Percentiles rank a stretch among this genome's conserved stretches.
Evolutionary conservation across 1,284 basidiomycete genomes (phyloP).

Genomic region (Bjerkandera adusta): DNA sequence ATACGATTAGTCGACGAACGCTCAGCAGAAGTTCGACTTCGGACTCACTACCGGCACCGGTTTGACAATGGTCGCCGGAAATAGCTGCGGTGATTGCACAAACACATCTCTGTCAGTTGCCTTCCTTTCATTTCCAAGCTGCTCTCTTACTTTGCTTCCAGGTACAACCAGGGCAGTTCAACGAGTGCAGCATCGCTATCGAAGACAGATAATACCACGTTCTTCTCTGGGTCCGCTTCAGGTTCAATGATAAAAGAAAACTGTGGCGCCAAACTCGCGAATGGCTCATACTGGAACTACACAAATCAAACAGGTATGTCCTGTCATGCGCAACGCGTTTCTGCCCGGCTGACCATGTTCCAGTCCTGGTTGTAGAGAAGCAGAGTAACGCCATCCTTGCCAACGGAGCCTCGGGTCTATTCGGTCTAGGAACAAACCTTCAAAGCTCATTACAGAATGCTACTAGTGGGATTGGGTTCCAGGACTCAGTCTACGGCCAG

Average conservation of each 20-base stretch:
- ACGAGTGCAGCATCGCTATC: slow-evolving; percentile 5
- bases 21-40: slow-evolving; percentile 8
- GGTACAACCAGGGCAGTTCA: slow-evolving; percentile 2
- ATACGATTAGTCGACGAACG: neutral
- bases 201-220: slow-evolving; percentile 1
- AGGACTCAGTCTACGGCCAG: slow-evolving; percentile 6
- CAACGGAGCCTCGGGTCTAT: slow-evolving; percentile 7
- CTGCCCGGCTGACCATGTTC: neutral
- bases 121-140: neutral
- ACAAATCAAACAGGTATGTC: slow-evolving; percentile 8
- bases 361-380: slow-evolving; percentile 4
- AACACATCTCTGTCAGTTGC: slow-evolving; percentile 6
- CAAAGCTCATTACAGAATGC: neutral
- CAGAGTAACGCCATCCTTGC: neutral
- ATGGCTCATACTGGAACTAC: slow-evolving; percentile 8
- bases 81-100: slow-evolving; percentile 5
- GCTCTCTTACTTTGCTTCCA: neutral
- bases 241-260: slow-evolving; percentile 8
- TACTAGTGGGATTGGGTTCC: neutral
- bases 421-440: slow-evolving; percentile 3
- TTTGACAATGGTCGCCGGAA: slow-evolving; percentile 1
- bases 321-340: neutral
- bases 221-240: slow-evolving; percentile 2
- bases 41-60: slow-evolving; percentile 7
- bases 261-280: slow-evolving; percentile 5